phyloP scores from a whole-genome alignment of 2,329 filamentous ascomycete species.

The Verticillium alfalfae region DNA sequence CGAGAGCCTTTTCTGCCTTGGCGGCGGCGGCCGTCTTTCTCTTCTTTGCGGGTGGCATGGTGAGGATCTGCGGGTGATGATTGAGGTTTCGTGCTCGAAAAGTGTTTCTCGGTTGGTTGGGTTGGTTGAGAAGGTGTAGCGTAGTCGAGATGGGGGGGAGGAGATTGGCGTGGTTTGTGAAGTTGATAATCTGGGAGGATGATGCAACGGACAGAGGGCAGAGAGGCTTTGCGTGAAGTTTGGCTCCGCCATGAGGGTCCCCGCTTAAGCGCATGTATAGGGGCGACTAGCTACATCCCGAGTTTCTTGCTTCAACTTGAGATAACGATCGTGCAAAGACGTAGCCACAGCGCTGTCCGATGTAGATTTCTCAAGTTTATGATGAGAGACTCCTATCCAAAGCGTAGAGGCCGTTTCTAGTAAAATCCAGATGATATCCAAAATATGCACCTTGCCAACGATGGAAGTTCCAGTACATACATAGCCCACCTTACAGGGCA shows the following conservation, averaged over 20 bases:
- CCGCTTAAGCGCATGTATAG: not conserved
- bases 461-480: too few species aligned
- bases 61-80: slow-evolving; percentile 2
- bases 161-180: not conserved
- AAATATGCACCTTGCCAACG: too few species aligned
- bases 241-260: not conserved
- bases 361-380: too few species aligned
- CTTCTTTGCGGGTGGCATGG: slow-evolving; percentile 39
- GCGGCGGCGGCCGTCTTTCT: slow-evolving; percentile 29
- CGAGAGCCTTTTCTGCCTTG: slow-evolving; percentile 11
- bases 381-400: too few species aligned
- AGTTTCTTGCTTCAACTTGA: too few species aligned
- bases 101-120: not conserved
- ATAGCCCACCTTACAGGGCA: too few species aligned
- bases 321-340: too few species aligned
- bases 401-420: too few species aligned
- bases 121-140: not conserved
- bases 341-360: too few species aligned
- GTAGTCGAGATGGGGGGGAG: not conserved
- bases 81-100: too few species aligned
- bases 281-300: too few species aligned
- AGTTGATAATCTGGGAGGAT: not conserved
- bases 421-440: too few species aligned
- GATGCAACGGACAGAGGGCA: not conserved
- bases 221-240: not conserved